Evolutionary conservation across 805 yeast genomes (phyloP).

Genomic region (Pichia eremophila): DNA sequence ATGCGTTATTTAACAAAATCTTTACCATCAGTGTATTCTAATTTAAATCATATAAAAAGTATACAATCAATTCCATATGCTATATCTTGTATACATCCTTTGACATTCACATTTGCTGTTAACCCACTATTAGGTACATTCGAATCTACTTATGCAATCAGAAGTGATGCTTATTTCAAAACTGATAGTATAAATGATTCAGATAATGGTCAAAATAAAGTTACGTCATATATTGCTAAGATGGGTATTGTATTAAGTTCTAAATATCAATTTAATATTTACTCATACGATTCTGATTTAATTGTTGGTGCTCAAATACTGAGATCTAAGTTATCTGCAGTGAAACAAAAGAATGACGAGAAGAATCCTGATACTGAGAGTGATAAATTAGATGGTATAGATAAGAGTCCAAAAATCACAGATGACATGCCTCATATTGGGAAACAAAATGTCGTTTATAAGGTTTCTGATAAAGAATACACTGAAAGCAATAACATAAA

Average conservation of each 20-base stretch:
- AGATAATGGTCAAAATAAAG: not conserved
- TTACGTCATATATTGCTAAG: not conserved
- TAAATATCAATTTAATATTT: constrained; percentile 79
- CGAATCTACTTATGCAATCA: constrained; percentile 79
- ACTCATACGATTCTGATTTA: constrained; percentile 81
- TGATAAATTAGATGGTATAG: not conserved
- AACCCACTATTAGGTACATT: constrained; percentile 89
- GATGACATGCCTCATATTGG: not conserved
- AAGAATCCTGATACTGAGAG: no score
- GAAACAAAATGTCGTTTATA: constrained; percentile 6
- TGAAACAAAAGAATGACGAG: not conserved
- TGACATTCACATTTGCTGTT: constrained; percentile 75
- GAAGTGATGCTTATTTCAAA: constrained; percentile 55
- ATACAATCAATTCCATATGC: constrained; percentile 7
- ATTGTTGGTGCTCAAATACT: constrained; percentile 82
- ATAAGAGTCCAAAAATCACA: not conserved
- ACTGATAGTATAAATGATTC: not conserved
- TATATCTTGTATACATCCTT: constrained; percentile 38
- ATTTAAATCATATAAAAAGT: not conserved
- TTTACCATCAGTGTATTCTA: not conserved
- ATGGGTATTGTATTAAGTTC: constrained; percentile 53
- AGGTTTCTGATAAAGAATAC: constrained; percentile 1
- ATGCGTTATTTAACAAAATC: constrained; percentile 5
- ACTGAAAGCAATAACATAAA: not conserved
- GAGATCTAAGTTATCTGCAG: constrained; percentile 27